Conservation (phyloP, 2,329 filamentous ascomycete species). For the Aspergillus udagawae region DNA sequence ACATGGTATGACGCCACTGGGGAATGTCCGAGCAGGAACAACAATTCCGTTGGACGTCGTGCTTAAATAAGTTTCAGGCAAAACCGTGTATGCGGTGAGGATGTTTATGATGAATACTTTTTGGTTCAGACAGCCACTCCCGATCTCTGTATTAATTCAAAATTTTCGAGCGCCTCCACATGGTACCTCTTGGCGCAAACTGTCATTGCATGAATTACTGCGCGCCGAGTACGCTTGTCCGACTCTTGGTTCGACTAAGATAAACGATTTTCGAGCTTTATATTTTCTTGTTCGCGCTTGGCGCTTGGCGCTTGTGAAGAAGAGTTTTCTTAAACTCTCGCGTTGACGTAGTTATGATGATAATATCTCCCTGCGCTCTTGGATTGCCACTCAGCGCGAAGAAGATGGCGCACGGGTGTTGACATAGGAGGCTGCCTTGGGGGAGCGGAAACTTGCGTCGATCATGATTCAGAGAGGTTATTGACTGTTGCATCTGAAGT, state of each 20-base stretch:
- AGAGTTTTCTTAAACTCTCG: not conserved
- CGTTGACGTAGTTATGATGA: not conserved
- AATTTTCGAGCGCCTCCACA: not conserved
- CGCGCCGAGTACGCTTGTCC: slow-evolving; percentile 1
- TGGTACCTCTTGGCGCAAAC: not conserved
- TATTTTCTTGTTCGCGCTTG: slow-evolving; percentile 1
- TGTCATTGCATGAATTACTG: not conserved
- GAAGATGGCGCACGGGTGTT: not conserved
- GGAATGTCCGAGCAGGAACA: not conserved
- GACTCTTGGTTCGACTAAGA: slow-evolving; percentile 1
- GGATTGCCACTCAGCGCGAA: not conserved
- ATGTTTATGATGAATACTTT: slow-evolving; percentile 6
- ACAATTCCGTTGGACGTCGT: not conserved
- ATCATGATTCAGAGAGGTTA: not conserved
- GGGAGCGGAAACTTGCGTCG: not conserved
- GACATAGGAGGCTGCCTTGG: not conserved
- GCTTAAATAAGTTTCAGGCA: not conserved
- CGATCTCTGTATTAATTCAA: not conserved
- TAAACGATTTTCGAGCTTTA: not conserved
- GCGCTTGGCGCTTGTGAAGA: not conserved
- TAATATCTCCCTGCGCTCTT: not conserved
- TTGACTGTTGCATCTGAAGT: not conserved
- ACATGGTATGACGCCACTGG: not conserved
- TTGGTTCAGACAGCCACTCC: not conserved
- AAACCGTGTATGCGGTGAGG: not conserved